Percentiles rank a stretch among this genome's conserved stretches.
Conservation (phyloP, 768 basidiomycete genomes). For the Podaxis sp. region DNA sequence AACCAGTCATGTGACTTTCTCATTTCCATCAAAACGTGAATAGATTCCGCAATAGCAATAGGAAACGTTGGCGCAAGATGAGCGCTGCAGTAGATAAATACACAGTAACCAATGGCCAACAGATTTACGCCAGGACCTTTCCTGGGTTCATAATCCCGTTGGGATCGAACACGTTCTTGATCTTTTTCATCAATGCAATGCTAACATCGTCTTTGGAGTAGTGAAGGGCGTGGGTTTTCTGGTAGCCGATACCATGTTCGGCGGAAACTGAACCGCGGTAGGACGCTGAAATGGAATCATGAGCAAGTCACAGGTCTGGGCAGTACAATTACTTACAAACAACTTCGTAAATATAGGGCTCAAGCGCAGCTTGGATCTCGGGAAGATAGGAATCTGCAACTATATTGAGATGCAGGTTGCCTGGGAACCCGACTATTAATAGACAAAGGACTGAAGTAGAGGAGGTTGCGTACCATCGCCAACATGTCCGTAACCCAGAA, state of each 20-base stretch:
- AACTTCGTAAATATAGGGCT: slow-evolving; percentile 94
- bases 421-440: slow-evolving; percentile 35
- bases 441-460: background rate
- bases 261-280: slow-evolving; percentile 92
- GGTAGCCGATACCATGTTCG: slow-evolving; percentile 95
- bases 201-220: slow-evolving; percentile 84
- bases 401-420: slow-evolving; percentile 93
- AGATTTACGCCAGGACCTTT: slow-evolving; percentile 59
- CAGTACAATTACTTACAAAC: slow-evolving; percentile 1
- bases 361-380: slow-evolving; percentile 84
- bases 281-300: slow-evolving; percentile 44
- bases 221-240: slow-evolving; percentile 87
- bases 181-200: slow-evolving; percentile 86
- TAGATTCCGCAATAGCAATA: background rate
- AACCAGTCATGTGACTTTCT: slow-evolving; percentile 19
- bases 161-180: slow-evolving; percentile 89
- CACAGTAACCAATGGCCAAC: background rate
- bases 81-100: background rate
- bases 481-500: slow-evolving; percentile 94
- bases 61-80: slow-evolving; percentile 1
- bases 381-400: slow-evolving; percentile 79
- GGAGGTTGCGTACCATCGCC: slow-evolving; percentile 76
- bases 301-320: background rate
- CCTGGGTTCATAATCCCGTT: slow-evolving; percentile 92
- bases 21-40: background rate